Percentiles rank a stretch among this genome's conserved stretches.
Evolutionary conservation across 129 eudicot species (phyloP).

Genomic region (Helianthus tuberosus): DNA sequence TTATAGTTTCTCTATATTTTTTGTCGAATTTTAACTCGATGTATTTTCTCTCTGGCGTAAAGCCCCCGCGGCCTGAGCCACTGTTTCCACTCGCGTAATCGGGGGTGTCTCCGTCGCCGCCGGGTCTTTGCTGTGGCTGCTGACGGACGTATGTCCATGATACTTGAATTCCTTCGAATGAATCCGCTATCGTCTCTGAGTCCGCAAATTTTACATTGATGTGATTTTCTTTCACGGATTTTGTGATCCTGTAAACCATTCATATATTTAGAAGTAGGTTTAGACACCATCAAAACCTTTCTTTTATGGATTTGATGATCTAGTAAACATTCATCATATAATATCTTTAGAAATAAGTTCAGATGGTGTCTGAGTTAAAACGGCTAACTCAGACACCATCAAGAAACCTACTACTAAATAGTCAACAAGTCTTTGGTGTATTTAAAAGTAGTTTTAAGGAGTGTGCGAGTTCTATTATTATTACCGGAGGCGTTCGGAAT

Average conservation of each 20-base stretch:
- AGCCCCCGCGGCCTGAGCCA: conserved; percentile 13
- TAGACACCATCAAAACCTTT: too few relatives aligned
- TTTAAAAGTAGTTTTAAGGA: too few relatives aligned
- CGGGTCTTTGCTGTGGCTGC: neutral
- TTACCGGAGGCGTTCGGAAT: conserved; percentile 41
- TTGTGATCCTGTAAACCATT: conserved; percentile 33
- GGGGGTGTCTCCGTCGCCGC: conserved; percentile 16
- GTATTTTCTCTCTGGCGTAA: conserved; percentile 41
- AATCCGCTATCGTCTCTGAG: conserved; percentile 41
- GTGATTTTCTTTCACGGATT: conserved; percentile 40
- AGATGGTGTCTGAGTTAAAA: too few relatives aligned
- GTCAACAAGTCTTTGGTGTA: too few relatives aligned
- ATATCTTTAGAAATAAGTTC: too few relatives aligned
- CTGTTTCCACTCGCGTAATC: conserved; percentile 19
- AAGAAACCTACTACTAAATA: too few relatives aligned
- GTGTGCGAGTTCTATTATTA: too few relatives aligned
- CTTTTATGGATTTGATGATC: too few relatives aligned
- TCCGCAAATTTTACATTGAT: conserved; percentile 48
- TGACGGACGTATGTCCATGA: conserved; percentile 47
- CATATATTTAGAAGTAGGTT: too few relatives aligned
- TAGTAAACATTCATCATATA: too few relatives aligned
- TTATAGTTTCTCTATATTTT: conserved; percentile 40
- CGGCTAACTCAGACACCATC: too few relatives aligned
- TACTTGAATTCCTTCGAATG: conserved; percentile 42
- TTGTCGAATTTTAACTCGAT: conserved; percentile 55